These are phyloP conservation scores for Dimocarpus longan DNA, from an alignment of 345 rosid genomes.

Conservation along the genomic window DNA sequence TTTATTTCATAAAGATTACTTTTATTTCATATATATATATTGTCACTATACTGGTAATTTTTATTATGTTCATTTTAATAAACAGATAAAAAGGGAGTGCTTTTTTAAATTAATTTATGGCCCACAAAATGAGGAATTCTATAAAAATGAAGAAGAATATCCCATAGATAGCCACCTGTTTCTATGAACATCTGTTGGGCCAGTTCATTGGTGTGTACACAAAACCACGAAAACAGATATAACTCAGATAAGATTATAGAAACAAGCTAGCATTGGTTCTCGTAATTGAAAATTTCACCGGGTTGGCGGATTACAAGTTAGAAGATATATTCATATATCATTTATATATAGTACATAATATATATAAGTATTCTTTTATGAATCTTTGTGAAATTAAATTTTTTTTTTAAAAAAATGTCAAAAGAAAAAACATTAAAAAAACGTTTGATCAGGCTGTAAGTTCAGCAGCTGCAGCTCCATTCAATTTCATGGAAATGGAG, in stretches of 20 bases:
- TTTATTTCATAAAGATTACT: not conserved
- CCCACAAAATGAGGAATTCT: not conserved
- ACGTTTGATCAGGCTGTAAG: not conserved
- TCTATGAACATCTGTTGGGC: not conserved
- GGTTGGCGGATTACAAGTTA: constrained; percentile 12
- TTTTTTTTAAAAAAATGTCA: no score
- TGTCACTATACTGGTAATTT: no score
- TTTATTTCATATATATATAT: no score
- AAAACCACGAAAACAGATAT: not conserved
- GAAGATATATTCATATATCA: not conserved
- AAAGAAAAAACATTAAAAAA: not conserved
- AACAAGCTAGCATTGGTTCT: not conserved
- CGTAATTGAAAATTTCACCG: not conserved
- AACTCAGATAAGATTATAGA: not conserved
- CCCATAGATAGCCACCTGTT: not conserved
- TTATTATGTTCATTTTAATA: no score
- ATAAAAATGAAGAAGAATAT: not conserved
- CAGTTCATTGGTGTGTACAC: not conserved
- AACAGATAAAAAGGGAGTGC: no score
- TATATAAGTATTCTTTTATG: not conserved
- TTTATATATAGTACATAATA: not conserved
- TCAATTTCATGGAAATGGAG: constrained; percentile 36
- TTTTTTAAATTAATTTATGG: not conserved
- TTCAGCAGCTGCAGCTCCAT: not conserved
- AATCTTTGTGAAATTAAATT: not conserved